Percentiles rank a stretch among this genome's conserved stretches.
Conservation (phyloP, 2,329 filamentous ascomycete species). For the Chalara sp. region DNA sequence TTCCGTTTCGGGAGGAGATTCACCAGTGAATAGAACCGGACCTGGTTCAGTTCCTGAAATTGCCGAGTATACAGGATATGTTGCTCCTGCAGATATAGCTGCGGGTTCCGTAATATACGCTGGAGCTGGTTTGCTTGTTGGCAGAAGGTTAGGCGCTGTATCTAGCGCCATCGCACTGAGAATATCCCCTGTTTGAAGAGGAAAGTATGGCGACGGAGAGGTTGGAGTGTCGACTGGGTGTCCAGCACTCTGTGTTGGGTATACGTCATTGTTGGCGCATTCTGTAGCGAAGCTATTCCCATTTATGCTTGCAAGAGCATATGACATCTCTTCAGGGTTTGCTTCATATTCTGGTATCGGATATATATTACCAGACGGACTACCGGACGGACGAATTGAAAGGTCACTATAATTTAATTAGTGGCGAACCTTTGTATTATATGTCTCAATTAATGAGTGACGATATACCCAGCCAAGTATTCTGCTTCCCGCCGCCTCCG, state of each 20-base stretch:
- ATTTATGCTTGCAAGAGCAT: no score
- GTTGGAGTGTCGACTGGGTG: neutral
- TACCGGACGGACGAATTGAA: no score
- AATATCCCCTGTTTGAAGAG: neutral
- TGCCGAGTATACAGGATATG: no score
- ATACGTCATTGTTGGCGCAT: slow-evolving; percentile 5
- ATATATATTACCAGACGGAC: slow-evolving; percentile 10
- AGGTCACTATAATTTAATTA: no score
- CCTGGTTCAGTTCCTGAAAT: neutral
- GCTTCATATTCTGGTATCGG: slow-evolving; percentile 6
- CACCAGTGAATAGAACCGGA: slow-evolving; percentile 1
- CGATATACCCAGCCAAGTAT: slow-evolving; percentile 16
- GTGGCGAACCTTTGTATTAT: no score
- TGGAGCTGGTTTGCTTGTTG: neutral
- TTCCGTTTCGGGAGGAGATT: neutral
- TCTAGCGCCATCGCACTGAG: neutral
- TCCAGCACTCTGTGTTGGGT: slow-evolving; percentile 4
- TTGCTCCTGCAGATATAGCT: neutral
- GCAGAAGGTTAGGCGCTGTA: neutral
- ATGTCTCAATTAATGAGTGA: no score
- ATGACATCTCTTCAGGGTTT: no score
- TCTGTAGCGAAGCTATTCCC: neutral
- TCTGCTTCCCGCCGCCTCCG: slow-evolving; percentile 22
- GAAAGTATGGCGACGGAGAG: slow-evolving; percentile 3
- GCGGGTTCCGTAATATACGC: neutral